These are phyloP conservation scores for Teratosphaeria nubilosa DNA, from an alignment of 2,329 filamentous ascomycete genomes.

Conservation along the genomic window DNA sequence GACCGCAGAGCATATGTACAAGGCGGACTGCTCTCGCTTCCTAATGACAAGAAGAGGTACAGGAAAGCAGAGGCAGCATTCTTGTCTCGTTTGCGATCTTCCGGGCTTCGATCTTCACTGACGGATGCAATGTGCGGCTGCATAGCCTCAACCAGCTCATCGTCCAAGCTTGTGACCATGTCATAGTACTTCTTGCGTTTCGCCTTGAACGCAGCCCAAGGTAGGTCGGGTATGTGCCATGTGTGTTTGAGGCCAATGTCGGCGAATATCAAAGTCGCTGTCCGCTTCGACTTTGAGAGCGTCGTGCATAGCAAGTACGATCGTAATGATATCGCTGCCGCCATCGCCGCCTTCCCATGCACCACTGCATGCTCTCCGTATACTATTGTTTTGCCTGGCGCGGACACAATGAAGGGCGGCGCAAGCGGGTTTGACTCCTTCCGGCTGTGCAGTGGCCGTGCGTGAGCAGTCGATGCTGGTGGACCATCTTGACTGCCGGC, in stretches of 20 bases:
- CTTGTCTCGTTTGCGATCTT: conserved; percentile 73
- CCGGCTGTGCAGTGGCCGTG: not conserved
- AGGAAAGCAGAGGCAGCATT: conserved; percentile 77
- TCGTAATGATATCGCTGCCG: conserved; percentile 85
- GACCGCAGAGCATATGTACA: conserved; percentile 86
- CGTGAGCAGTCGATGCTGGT: not conserved
- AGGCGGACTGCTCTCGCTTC: conserved; percentile 65
- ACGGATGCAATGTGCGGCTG: conserved; percentile 67
- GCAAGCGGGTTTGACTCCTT: conserved; percentile 49
- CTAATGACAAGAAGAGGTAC: conserved; percentile 84
- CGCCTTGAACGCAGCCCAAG: conserved; percentile 72
- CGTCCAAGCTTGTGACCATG: conserved; percentile 66
- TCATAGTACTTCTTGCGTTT: conserved; percentile 86
- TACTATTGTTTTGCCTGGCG: conserved; percentile 95
- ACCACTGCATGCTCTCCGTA: conserved; percentile 98
- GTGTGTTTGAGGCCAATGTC: conserved; percentile 84
- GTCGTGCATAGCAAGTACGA: conserved; percentile 95
- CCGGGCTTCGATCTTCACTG: conserved; percentile 54
- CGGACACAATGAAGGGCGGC: conserved; percentile 93
- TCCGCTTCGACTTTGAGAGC: conserved; percentile 82
- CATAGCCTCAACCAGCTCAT: conserved; percentile 69
- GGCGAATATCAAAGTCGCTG: conserved; percentile 77
- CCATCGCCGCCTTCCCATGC: conserved; percentile 89
- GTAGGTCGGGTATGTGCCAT: conserved; percentile 87
- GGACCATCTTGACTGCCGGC: no score